Evolutionary conservation across 2,329 filamentous ascomycete genomes (phyloP).

Genomic region (Epichloe coenophiala): DNA sequence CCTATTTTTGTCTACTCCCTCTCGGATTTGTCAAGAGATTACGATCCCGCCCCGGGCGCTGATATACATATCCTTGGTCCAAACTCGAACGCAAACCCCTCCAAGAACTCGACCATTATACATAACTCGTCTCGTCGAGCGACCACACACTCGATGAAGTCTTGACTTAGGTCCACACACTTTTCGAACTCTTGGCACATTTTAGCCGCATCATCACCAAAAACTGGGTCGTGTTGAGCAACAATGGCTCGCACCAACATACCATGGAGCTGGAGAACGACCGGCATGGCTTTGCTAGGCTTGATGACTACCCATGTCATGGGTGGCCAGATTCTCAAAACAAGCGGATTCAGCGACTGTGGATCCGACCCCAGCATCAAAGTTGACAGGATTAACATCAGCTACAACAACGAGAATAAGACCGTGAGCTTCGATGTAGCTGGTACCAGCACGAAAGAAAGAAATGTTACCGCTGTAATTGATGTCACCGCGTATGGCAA

Average conservation of each 20-base stretch:
- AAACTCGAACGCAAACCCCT: no score
- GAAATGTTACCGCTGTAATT: constrained; percentile 69
- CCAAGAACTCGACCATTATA: no score
- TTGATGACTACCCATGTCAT: constrained; percentile 34
- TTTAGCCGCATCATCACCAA: no score
- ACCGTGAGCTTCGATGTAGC: constrained; percentile 69
- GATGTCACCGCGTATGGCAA: constrained; percentile 75
- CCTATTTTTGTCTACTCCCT: neutral
- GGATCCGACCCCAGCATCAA: constrained; percentile 38
- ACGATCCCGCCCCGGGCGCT: neutral
- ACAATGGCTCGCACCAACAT: constrained; percentile 21
- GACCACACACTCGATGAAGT: no score
- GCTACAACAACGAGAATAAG: constrained; percentile 64
- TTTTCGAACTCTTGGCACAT: no score
- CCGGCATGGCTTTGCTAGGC: constrained; percentile 20
- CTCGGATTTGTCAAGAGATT: neutral
- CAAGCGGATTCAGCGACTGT: constrained; percentile 69
- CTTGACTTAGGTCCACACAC: no score
- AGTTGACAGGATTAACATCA: constrained; percentile 62
- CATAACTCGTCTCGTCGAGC: no score
- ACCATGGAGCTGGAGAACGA: constrained; percentile 14
- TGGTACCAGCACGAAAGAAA: constrained; percentile 57
- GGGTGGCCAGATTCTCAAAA: constrained; percentile 62
- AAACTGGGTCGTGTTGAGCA: constrained; percentile 4
- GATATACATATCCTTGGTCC: no score